Evolutionary conservation across 306 rosid genomes (phyloP), one percentile per base, ranked within the genome.

Genomic region (Corylus avellana): DNA sequence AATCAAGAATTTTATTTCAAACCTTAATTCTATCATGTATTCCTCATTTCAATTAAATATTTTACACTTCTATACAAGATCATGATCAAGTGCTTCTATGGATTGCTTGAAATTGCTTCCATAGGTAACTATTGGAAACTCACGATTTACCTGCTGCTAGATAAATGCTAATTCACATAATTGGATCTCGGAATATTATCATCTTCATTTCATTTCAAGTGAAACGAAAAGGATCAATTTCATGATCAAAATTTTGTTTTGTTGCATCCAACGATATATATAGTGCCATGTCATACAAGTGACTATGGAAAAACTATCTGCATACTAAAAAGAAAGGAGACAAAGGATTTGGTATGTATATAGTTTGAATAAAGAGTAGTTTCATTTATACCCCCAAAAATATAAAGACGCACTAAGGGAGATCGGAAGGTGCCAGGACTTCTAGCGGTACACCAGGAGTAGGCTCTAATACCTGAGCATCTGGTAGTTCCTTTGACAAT

Each of bases 401-500:
- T 42, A 42, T 13, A 17, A 9, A 10, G 72, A 73, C 22, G 72
- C 57, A 73, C 55, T 76, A 62, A 35, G 83, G 72, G 18, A 49
- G 79, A 32, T 62, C 58, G 55, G 77, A 76, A 75, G 80, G 84
- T 79, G 83, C 73, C 16, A 79, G 80, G 69, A 94, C 82, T 78
- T 90, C 86, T 20, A 94, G 79, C 0, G 97, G 89, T 4, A 87
- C 81, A 27, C 97, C 97, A 71, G 97, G 95, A 54, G 82, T 78
- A 71, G 92, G 92, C 73, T 85, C 93, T 44, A 92, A 54, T 48
- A 94, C 87, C 76, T 77, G 83, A 12, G 85, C 92, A 22, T 76
- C 90, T 71, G 95, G 91, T 56, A 91, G 78, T 78, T 91, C 97
- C 85, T 89, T 90, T 51, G 90, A 86, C 84, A 94, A 47, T 14